Conservation (phyloP, 73 alveolate species). For the Tetrahymena elliotti region DNA sequence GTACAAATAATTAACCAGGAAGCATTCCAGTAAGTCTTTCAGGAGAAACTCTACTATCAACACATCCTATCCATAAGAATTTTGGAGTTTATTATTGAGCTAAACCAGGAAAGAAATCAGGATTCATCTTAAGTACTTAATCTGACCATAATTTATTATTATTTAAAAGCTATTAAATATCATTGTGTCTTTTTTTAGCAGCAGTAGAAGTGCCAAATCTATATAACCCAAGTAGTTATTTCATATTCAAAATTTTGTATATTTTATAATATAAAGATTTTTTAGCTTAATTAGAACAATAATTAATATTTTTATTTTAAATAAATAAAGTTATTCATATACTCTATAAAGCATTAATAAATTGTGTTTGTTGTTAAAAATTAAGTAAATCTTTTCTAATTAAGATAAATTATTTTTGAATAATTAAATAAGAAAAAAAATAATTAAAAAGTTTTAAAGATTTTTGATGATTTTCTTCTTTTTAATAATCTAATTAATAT, state of each 20-base stretch:
- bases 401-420: too few relatives aligned
- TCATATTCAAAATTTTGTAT: not conserved
- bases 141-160: not conserved
- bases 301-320: too few relatives aligned
- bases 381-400: too few relatives aligned
- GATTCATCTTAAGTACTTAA: not conserved
- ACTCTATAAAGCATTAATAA: too few relatives aligned
- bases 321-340: too few relatives aligned
- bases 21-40: slow-evolving; percentile 14
- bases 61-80: slow-evolving; percentile 31
- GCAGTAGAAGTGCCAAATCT: not conserved
- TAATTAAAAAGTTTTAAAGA: too few relatives aligned
- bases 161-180: not conserved
- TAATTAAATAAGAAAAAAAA: too few relatives aligned
- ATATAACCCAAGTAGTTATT: not conserved
- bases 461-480: too few relatives aligned
- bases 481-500: too few relatives aligned
- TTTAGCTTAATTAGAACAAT: too few relatives aligned
- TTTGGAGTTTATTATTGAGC: slow-evolving; percentile 21
- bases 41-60: slow-evolving; percentile 28
- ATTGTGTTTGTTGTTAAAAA: too few relatives aligned
- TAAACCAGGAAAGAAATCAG: slow-evolving; percentile 7
- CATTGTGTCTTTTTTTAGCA: not conserved
- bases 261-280: not conserved
- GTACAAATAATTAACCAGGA: slow-evolving; percentile 20